phyloP scores from a whole-genome alignment of 2,329 filamentous ascomycete species.

The Torrubiellomyces zombiae region DNA sequence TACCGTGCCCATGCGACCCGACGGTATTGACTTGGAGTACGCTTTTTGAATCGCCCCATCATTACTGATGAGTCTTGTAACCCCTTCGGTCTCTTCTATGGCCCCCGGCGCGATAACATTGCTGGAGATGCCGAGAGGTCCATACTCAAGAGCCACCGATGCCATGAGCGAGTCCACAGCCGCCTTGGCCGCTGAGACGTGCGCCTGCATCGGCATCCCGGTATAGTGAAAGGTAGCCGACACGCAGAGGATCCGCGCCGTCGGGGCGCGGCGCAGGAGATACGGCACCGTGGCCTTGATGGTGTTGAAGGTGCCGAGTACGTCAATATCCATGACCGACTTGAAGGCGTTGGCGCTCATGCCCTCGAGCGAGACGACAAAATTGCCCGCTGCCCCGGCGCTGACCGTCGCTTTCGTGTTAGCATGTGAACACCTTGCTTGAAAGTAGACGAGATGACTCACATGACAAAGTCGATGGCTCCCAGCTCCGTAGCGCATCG shows the following conservation, averaged over 20 bases:
- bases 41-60: conserved; percentile 14
- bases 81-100: conserved; percentile 70
- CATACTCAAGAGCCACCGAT: conserved; percentile 74
- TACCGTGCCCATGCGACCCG: conserved; percentile 61
- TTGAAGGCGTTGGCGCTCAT: conserved; percentile 85
- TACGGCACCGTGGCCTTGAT: conserved; percentile 81
- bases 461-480: conserved; percentile 85
- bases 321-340: conserved; percentile 89
- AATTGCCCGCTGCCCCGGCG: conserved; percentile 91
- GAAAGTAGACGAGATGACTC: conserved; percentile 19
- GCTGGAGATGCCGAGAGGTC: conserved; percentile 68
- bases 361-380: conserved; percentile 68
- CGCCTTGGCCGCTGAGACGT: conserved; percentile 85
- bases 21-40: conserved; percentile 39
- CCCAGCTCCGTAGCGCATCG: conserved; percentile 71
- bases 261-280: conserved; percentile 56
- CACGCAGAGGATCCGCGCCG: conserved; percentile 72
- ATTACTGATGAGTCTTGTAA: conserved; percentile 41
- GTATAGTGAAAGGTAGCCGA: conserved; percentile 86
- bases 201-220: conserved; percentile 68
- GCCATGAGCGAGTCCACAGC: conserved; percentile 73
- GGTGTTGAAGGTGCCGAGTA: conserved; percentile 86
- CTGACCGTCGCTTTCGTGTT: conserved; percentile 27
- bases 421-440: background rate
- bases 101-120: conserved; percentile 84